Evolutionary conservation across 2,329 filamentous ascomycete species (phyloP).

Genomic region (Aspergillus fumigatiaffinis): DNA sequence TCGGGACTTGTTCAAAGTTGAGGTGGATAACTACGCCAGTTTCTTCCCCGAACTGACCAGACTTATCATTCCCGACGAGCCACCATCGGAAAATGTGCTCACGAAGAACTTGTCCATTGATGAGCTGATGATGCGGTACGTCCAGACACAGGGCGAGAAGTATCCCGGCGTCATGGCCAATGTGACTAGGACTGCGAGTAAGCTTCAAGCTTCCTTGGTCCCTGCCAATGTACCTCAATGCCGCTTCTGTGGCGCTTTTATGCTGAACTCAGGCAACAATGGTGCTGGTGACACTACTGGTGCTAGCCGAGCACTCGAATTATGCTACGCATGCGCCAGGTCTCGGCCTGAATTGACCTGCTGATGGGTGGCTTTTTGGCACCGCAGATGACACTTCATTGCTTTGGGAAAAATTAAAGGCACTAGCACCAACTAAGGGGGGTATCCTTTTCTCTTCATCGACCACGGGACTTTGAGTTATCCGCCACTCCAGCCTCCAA

Average conservation of each 20-base stretch:
- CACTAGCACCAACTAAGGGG: neutral
- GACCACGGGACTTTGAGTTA: conserved; percentile 9
- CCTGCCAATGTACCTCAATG: conserved; percentile 46
- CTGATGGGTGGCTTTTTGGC: conserved; percentile 8
- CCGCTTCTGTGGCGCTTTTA: conserved; percentile 64
- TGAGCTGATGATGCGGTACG: conserved; percentile 84
- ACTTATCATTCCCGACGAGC: conserved; percentile 43
- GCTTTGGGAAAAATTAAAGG: neutral
- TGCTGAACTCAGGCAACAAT: conserved; percentile 59
- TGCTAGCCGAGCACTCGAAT: conserved; percentile 48
- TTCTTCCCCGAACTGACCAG: conserved; percentile 49
- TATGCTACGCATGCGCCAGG: conserved; percentile 45
- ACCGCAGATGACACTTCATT: neutral
- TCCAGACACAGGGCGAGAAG: conserved; percentile 75
- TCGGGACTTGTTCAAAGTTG: conserved; percentile 78
- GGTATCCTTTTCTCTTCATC: conserved; percentile 2
- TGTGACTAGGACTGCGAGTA: conserved; percentile 86
- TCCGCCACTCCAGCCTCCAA: conserved; percentile 29
- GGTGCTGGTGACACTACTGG: conserved; percentile 38
- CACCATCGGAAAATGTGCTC: conserved; percentile 32
- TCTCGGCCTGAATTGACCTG: conserved; percentile 30
- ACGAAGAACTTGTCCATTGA: conserved; percentile 74
- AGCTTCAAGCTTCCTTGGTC: conserved; percentile 54
- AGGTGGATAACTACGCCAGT: conserved; percentile 65
- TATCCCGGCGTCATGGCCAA: conserved; percentile 93